phyloP scores from a whole-genome alignment of 306 rosid genomes.

The Cicer chorassanicum region DNA sequence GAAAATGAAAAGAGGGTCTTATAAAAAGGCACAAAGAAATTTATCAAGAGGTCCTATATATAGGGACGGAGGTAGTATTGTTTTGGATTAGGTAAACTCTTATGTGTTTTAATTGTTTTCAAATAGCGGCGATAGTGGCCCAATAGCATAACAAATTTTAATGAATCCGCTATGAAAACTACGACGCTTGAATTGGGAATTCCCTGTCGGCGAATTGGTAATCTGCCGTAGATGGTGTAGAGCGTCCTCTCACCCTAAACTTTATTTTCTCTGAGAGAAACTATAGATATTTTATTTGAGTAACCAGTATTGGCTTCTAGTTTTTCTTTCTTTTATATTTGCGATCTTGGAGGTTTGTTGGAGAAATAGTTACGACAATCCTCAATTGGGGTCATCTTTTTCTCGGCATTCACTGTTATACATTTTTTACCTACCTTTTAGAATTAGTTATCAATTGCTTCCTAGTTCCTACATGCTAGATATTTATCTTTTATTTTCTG shows the following conservation, averaged over 20 bases:
- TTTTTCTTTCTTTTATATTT: not conserved
- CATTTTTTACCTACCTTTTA: constrained; percentile 6
- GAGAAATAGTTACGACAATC: constrained; percentile 8
- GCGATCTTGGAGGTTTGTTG: not conserved
- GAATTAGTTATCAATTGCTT: not conserved
- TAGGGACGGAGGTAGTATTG: too few relatives aligned
- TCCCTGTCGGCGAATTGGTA: not conserved
- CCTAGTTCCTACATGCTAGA: constrained; percentile 18
- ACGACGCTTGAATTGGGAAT: not conserved
- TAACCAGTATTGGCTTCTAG: not conserved
- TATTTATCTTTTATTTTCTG: constrained; percentile 37
- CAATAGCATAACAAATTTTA: too few relatives aligned
- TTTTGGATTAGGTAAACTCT: too few relatives aligned
- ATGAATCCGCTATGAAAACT: too few relatives aligned
- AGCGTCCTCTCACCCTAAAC: not conserved
- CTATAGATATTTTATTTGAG: not conserved
- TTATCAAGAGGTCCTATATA: too few relatives aligned
- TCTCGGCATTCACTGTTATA: not conserved
- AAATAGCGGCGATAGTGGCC: too few relatives aligned
- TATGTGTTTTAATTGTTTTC: too few relatives aligned
- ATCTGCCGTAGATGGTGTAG: not conserved
- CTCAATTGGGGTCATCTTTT: constrained; percentile 4
- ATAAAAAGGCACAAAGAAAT: too few relatives aligned
- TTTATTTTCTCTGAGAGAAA: not conserved
- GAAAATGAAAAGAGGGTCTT: too few relatives aligned